Percentiles rank a stretch among this genome's conserved stretches.
Conservation (phyloP, 2,329 filamentous ascomycete species). For the Aureobasidium sp. region DNA sequence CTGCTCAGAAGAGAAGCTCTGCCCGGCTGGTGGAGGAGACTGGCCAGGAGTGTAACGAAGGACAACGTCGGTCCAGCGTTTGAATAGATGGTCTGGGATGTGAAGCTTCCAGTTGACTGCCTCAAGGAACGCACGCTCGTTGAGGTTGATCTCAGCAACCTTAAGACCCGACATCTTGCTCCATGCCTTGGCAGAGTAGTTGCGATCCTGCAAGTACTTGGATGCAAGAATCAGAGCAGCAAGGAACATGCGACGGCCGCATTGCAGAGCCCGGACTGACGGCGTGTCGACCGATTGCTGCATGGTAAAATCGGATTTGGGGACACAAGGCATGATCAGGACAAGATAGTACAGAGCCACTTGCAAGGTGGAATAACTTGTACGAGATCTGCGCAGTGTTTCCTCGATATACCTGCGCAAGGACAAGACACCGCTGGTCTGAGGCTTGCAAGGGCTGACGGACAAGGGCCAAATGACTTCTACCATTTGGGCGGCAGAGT, state of each 20-base stretch:
- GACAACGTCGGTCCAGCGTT: slow-evolving; percentile 90
- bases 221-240: slow-evolving; percentile 91
- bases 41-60: slow-evolving; percentile 66
- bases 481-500: slow-evolving; percentile 95
- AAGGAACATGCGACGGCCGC: slow-evolving; percentile 94
- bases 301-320: slow-evolving; percentile 75
- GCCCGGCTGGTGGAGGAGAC: slow-evolving; percentile 26
- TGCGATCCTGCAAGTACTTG: slow-evolving; percentile 95
- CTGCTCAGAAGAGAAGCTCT: slow-evolving; percentile 17
- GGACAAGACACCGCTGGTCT: slow-evolving; percentile 65
- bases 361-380: slow-evolving; percentile 94
- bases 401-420: slow-evolving; percentile 96
- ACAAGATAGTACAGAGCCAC: slow-evolving; percentile 95
- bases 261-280: slow-evolving; percentile 75
- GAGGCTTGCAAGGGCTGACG: slow-evolving; percentile 54
- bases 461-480: slow-evolving; percentile 95
- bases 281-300: slow-evolving; percentile 71
- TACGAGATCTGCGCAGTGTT: slow-evolving; percentile 86
- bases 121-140: slow-evolving; percentile 84
- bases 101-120: slow-evolving; percentile 94
- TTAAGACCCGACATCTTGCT: slow-evolving; percentile 98
- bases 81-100: slow-evolving; percentile 80
- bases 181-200: slow-evolving; percentile 96
- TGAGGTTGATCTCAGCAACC: slow-evolving; percentile 90
- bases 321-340: slow-evolving; percentile 84